These are phyloP conservation scores for Fusarium foetens DNA, from an alignment of 2,329 filamentous ascomycete genomes.

Conservation along the genomic window DNA sequence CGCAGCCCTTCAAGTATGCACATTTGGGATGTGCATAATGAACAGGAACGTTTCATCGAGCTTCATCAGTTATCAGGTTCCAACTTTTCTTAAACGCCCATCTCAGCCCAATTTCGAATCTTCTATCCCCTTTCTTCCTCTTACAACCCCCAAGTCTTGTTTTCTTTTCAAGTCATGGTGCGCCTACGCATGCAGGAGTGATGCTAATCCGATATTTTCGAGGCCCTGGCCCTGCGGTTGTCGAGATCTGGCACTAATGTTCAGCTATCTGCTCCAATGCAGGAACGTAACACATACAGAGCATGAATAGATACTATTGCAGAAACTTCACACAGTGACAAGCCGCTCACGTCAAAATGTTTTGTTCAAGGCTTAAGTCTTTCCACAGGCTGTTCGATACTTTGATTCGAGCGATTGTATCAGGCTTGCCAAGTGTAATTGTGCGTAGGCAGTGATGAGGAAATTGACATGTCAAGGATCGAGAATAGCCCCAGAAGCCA, in stretches of 20 bases:
- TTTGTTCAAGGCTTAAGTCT: background rate
- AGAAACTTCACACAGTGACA: slow-evolving; percentile 17
- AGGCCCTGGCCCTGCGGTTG: slow-evolving; percentile 3
- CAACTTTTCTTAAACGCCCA: background rate
- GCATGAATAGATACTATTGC: slow-evolving; percentile 25
- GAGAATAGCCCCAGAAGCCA: slow-evolving; percentile 10
- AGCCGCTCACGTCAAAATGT: background rate
- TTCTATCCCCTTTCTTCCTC: background rate
- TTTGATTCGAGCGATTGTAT: background rate
- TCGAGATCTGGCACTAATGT: slow-evolving; percentile 25
- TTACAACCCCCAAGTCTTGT: slow-evolving; percentile 1
- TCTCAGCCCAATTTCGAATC: background rate
- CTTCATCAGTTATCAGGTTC: slow-evolving; percentile 15
- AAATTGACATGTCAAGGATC: slow-evolving; percentile 18
- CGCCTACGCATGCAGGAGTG: background rate
- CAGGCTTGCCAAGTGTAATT: background rate
- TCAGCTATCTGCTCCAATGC: slow-evolving; percentile 19
- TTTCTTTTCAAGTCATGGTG: slow-evolving; percentile 13
- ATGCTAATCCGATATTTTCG: slow-evolving; percentile 18
- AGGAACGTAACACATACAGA: slow-evolving; percentile 39
- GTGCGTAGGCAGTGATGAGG: background rate
- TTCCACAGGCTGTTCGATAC: background rate
- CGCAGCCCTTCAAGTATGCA: slow-evolving; percentile 1
- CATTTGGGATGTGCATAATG: slow-evolving; percentile 12
- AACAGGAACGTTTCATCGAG: slow-evolving; percentile 1